These are phyloP conservation scores for Paraconiothyrium sp. DNA, from an alignment of 2,329 filamentous ascomycete genomes.

Conservation along the genomic window DNA sequence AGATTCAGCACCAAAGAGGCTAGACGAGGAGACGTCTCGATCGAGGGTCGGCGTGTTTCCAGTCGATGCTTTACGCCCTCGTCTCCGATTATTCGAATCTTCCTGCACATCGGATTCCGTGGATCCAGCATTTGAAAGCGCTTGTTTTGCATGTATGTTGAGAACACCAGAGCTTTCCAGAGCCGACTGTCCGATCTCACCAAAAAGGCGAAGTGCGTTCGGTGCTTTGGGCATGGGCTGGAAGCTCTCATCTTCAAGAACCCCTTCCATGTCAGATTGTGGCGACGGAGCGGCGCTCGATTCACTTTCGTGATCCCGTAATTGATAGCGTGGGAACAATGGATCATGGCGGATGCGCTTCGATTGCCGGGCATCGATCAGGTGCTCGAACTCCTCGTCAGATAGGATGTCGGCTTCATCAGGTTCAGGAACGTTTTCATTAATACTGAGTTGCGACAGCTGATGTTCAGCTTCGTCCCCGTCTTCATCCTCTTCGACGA, in stretches of 20 bases:
- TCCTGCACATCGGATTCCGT: slow-evolving; percentile 18
- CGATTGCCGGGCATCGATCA: slow-evolving; percentile 51
- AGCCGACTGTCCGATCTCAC: slow-evolving; percentile 67
- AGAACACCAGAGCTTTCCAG: slow-evolving; percentile 63
- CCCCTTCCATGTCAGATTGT: slow-evolving; percentile 37
- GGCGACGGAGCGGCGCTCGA: slow-evolving; percentile 53
- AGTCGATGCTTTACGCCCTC: slow-evolving; percentile 13
- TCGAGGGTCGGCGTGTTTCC: slow-evolving; percentile 27
- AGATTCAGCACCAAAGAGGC: slow-evolving; percentile 59
- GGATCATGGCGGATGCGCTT: slow-evolving; percentile 57
- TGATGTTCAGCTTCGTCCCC: slow-evolving; percentile 57
- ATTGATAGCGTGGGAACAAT: slow-evolving; percentile 50
- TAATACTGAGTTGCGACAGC: slow-evolving; percentile 64
- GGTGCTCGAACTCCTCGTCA: slow-evolving; percentile 39
- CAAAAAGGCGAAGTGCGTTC: slow-evolving; percentile 61
- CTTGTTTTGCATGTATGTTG: slow-evolving; percentile 38
- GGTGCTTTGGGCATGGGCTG: slow-evolving; percentile 31
- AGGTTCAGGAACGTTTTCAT: slow-evolving; percentile 43
- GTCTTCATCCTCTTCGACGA: slow-evolving; percentile 67
- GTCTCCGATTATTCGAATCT: slow-evolving; percentile 17
- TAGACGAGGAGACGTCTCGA: slow-evolving; percentile 45
- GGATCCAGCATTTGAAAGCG: slow-evolving; percentile 36
- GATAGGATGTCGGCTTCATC: slow-evolving; percentile 40
- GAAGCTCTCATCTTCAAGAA: slow-evolving; percentile 38
- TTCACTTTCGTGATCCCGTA: slow-evolving; percentile 47